These are phyloP conservation scores for Pulicaria dysenterica DNA, from an alignment of 129 eudicot species.

Conservation along the genomic window DNA sequence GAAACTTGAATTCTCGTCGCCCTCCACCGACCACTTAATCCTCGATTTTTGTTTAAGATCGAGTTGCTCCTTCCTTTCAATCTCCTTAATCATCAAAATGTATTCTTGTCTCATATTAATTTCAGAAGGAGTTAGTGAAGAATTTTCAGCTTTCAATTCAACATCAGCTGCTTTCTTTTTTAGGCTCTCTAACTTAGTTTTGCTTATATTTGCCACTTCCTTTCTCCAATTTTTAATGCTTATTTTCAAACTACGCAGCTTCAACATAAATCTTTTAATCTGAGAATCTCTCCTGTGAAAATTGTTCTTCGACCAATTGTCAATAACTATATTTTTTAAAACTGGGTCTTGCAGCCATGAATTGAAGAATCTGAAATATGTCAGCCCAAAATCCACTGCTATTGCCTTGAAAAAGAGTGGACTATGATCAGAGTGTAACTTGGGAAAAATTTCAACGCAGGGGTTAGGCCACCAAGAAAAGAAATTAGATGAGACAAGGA, in stretches of 20 bases:
- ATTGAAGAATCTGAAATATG: not conserved
- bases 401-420: not conserved
- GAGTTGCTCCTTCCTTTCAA: not conserved
- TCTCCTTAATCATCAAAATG: not conserved
- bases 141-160: no score
- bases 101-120: not conserved
- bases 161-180: no score
- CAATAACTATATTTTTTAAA: no score
- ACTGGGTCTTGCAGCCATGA: not conserved
- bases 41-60: not conserved
- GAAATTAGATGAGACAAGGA: not conserved
- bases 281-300: no score
- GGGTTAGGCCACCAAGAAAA: not conserved
- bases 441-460: not conserved
- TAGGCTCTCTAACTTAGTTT: no score
- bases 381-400: not conserved
- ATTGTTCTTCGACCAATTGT: no score
- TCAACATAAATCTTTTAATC: no score
- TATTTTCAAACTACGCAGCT: no score
- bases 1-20: not conserved
- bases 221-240: no score
- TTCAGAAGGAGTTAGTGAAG: no score
- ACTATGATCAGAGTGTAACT: not conserved
- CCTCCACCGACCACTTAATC: not conserved
- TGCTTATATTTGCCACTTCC: no score